Conservation (phyloP, 768 basidiomycete genomes). For the Tylopilus balloui region DNA sequence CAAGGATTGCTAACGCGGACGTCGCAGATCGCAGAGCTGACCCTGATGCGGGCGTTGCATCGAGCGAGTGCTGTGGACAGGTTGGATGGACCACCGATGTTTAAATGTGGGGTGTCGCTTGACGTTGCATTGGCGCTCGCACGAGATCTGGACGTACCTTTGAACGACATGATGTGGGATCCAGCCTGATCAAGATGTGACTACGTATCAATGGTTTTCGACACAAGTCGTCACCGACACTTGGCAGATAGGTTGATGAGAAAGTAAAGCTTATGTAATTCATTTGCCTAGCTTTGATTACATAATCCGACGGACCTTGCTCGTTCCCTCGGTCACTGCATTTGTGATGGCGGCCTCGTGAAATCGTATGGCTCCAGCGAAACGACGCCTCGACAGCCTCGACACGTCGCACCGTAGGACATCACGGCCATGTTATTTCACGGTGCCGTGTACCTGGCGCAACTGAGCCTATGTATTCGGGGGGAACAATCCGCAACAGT, state of each 20-base stretch:
- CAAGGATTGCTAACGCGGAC: not conserved
- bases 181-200: not conserved
- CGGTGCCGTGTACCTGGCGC: too few species aligned
- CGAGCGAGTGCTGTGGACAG: slow-evolving; percentile 57
- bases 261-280: too few species aligned
- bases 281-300: not conserved
- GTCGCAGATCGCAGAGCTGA: slow-evolving; percentile 60
- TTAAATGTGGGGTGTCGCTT: slow-evolving; percentile 70
- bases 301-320: not conserved
- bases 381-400: not conserved
- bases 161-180: slow-evolving; percentile 68
- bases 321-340: not conserved
- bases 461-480: too few species aligned
- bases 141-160: slow-evolving; percentile 50
- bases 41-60: slow-evolving; percentile 60
- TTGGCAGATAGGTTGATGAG: too few species aligned
- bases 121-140: slow-evolving; percentile 52
- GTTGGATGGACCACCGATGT: slow-evolving; percentile 65
- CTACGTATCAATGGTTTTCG: too few species aligned
- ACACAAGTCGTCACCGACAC: too few species aligned
- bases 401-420: too few species aligned
- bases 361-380: too few species aligned
- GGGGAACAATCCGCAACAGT: too few species aligned
- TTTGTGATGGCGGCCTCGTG: not conserved
- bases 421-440: too few species aligned